Conservation (phyloP, 257 asterid species). For the Prunella vulgaris region DNA sequence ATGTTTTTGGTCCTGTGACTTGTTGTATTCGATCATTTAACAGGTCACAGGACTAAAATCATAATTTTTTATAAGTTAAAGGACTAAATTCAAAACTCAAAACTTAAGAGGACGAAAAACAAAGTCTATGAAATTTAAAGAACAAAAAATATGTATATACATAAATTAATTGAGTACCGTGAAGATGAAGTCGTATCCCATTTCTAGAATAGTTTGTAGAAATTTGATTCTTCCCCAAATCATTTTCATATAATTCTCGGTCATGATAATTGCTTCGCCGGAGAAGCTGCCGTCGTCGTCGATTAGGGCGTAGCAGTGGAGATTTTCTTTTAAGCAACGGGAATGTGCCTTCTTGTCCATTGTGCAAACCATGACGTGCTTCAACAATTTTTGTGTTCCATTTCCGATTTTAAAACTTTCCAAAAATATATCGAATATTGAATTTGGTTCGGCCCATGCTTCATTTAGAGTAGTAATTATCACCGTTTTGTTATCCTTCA, state of each 20-base stretch:
- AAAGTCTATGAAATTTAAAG: no score
- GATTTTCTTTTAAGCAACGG: constrained; percentile 31
- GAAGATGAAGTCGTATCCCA: constrained; percentile 48
- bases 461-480: constrained; percentile 52
- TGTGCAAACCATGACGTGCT: constrained; percentile 45
- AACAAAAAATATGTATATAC: neutral
- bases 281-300: constrained; percentile 41
- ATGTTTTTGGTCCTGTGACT: no score
- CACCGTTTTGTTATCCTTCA: constrained; percentile 45
- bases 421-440: constrained; percentile 47
- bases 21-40: no score
- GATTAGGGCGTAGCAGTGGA: constrained; percentile 39
- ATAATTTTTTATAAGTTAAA: no score
- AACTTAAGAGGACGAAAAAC: no score
- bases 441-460: constrained; percentile 55
- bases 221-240: constrained; percentile 56
- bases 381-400: constrained; percentile 34
- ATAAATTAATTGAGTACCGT: constrained; percentile 29
- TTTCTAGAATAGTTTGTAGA: constrained; percentile 32
- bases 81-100: no score
- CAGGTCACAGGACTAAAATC: no score
- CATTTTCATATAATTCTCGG: constrained; percentile 43
- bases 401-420: constrained; percentile 55
- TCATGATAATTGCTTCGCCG: constrained; percentile 45
- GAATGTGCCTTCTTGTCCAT: constrained; percentile 42